Conservation (phyloP, 208 protist genomes). For the Acanthamoeba sp. region DNA sequence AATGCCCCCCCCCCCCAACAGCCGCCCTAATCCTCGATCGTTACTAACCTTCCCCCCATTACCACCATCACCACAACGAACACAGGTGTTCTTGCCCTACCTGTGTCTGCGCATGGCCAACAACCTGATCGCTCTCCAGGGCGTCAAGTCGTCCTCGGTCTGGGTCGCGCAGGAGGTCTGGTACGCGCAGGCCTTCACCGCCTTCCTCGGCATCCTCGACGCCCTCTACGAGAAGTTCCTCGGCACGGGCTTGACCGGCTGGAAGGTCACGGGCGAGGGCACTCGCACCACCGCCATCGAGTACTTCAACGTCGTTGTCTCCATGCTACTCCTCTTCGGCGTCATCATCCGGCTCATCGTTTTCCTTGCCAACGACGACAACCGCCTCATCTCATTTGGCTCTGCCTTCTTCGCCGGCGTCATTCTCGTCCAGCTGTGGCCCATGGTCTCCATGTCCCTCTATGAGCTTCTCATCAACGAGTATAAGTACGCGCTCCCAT, state of each 20-base stretch:
- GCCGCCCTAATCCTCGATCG: too few relatives aligned
- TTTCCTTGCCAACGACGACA: background rate
- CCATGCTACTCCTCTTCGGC: conserved; percentile 48
- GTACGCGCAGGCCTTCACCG: conserved; percentile 71
- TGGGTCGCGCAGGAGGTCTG: conserved; percentile 74
- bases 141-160: conserved; percentile 63
- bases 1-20: background rate
- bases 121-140: conserved; percentile 66
- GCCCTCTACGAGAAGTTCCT: conserved; percentile 74
- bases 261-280: conserved; percentile 69
- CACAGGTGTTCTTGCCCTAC: conserved; percentile 62
- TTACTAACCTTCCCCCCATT: background rate
- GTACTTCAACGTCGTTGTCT: conserved; percentile 70
- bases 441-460: conserved; percentile 74
- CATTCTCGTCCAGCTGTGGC: conserved; percentile 72
- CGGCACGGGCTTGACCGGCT: conserved; percentile 64
- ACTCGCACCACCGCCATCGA: conserved; percentile 49
- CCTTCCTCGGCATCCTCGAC: conserved; percentile 71
- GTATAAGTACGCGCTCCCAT: conserved; percentile 63
- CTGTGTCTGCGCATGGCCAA: conserved; percentile 57
- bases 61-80: background rate
- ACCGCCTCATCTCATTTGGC: conserved; percentile 28
- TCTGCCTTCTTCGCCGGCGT: conserved; percentile 69
- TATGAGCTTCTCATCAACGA: conserved; percentile 74
- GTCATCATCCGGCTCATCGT: conserved; percentile 62